Evolutionary conservation across 805 yeast genomes (phyloP).

Genomic region (Jamesozyma piceae): DNA sequence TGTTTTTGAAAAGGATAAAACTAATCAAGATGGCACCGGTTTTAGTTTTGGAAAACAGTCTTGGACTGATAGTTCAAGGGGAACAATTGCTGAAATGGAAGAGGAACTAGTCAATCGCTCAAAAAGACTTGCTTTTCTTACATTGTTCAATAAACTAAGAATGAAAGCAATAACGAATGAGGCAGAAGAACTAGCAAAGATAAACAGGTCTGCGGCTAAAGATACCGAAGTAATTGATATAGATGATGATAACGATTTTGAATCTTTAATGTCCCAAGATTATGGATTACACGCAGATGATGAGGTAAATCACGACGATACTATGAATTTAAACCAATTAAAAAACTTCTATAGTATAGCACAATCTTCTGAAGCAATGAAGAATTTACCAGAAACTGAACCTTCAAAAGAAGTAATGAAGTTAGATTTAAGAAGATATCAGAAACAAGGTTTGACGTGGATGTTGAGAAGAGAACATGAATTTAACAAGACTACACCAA

Average conservation of each 20-base stretch:
- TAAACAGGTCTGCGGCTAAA: slow-evolving; percentile 3
- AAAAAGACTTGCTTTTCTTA: slow-evolving; percentile 46
- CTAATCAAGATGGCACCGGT: background rate
- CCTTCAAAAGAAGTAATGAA: slow-evolving; percentile 42
- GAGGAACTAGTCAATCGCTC: slow-evolving; percentile 43
- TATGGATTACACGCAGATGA: slow-evolving; percentile 3
- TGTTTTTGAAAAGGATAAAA: slow-evolving; percentile 14
- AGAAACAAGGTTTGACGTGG: slow-evolving; percentile 81
- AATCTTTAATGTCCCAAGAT: slow-evolving; percentile 8
- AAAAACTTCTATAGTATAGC: slow-evolving; percentile 67
- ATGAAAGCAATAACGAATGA: slow-evolving; percentile 14
- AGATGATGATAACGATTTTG: slow-evolving; percentile 30
- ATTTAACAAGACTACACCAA: slow-evolving; percentile 25
- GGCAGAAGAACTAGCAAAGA: slow-evolving; percentile 10
- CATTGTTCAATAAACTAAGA: slow-evolving; percentile 45
- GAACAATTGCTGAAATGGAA: slow-evolving; percentile 38
- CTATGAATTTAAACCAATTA: slow-evolving; percentile 60
- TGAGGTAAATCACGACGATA: slow-evolving; percentile 27
- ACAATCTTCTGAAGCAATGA: slow-evolving; percentile 48
- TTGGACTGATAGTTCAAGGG: slow-evolving; percentile 8
- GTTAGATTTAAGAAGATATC: slow-evolving; percentile 62
- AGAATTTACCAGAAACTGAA: slow-evolving; percentile 54
- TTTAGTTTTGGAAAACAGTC: background rate
- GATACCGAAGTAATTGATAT: slow-evolving; percentile 28
- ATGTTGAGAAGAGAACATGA: slow-evolving; percentile 75